Evolutionary conservation across 2,329 filamentous ascomycete genomes (phyloP).

Genomic region (Cladophialophora bantiana): DNA sequence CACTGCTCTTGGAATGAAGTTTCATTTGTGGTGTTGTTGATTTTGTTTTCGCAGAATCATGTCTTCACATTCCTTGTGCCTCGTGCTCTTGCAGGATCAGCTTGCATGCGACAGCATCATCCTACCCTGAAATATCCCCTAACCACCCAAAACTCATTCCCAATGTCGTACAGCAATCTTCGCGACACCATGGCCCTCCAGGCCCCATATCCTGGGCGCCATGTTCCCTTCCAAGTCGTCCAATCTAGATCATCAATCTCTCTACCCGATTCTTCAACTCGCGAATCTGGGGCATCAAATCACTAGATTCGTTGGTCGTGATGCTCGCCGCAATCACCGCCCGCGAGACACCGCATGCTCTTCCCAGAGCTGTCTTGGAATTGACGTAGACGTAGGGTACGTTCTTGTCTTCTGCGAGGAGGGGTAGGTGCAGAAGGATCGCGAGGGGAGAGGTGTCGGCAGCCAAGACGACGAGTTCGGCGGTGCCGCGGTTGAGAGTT

Average conservation of each 20-base stretch:
- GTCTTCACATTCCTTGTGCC: background rate
- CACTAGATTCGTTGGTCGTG: conserved; percentile 89
- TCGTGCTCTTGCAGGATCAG: background rate
- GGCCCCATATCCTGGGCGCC: background rate
- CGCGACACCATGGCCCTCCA: background rate
- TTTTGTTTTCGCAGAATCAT: background rate
- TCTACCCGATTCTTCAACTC: conserved; percentile 94
- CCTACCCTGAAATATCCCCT: background rate
- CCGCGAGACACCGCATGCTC: conserved; percentile 87
- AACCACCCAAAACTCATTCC: background rate
- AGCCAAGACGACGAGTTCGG: conserved; percentile 86
- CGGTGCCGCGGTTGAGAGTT: conserved; percentile 87
- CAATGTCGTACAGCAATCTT: background rate
- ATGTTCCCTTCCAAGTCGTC: background rate
- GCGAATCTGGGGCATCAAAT: conserved; percentile 86
- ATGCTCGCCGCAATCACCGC: conserved; percentile 87
- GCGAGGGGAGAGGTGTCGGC: conserved; percentile 87
- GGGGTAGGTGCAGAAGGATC: conserved; percentile 86
- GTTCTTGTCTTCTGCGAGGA: conserved; percentile 81
- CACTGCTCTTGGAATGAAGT: background rate
- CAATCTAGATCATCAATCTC: conserved; percentile 81
- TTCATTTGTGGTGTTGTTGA: background rate
- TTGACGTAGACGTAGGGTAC: conserved; percentile 71
- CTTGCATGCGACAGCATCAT: background rate
- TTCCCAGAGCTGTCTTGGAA: conserved; percentile 82